A percentile compares a stretch with the other conserved stretches of the same genome.
These are phyloP conservation scores for Corrigiola litoralis DNA, from an alignment of 179 eudicot species.

Conservation along the genomic window DNA sequence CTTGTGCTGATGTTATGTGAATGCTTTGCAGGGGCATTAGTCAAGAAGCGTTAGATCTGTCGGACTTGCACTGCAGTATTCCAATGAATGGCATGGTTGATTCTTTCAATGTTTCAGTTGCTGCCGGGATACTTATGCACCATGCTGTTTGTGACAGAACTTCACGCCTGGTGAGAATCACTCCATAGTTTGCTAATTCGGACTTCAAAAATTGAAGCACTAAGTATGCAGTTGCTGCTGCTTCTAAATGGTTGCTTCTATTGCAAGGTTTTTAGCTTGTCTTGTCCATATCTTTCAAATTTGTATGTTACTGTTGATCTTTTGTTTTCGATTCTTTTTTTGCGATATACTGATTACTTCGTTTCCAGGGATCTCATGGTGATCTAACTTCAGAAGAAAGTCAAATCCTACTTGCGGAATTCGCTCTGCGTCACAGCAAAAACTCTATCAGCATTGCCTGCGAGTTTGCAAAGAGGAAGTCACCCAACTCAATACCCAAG, in stretches of 20 bases:
- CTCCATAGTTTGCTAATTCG: not conserved
- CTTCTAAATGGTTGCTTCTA: not conserved
- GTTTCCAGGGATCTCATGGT: slow-evolving; percentile 73
- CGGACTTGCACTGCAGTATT: slow-evolving; percentile 82
- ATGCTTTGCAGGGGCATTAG: slow-evolving; percentile 70
- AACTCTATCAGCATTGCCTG: slow-evolving; percentile 50
- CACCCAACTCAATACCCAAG: slow-evolving; percentile 33
- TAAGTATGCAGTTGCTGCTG: not conserved
- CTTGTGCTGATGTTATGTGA: slow-evolving; percentile 6
- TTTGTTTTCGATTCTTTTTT: not conserved
- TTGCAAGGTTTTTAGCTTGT: not conserved
- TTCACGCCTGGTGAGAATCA: slow-evolving; percentile 71
- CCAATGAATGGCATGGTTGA: slow-evolving; percentile 99
- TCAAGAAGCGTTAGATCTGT: slow-evolving; percentile 66
- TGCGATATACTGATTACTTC: not conserved
- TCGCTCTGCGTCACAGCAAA: slow-evolving; percentile 75
- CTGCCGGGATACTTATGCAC: slow-evolving; percentile 94
- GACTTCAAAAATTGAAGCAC: not conserved
- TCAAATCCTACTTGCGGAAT: slow-evolving; percentile 79
- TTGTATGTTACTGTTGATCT: not conserved
- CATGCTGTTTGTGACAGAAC: slow-evolving; percentile 92
- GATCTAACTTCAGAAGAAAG: slow-evolving; percentile 68
- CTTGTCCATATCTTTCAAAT: too few relatives aligned
- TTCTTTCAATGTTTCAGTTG: slow-evolving; percentile 95
- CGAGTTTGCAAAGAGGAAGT: slow-evolving; percentile 67